Evolutionary conservation across 345 rosid genomes (phyloP).

Genomic region (Eucalyptus sp.): DNA sequence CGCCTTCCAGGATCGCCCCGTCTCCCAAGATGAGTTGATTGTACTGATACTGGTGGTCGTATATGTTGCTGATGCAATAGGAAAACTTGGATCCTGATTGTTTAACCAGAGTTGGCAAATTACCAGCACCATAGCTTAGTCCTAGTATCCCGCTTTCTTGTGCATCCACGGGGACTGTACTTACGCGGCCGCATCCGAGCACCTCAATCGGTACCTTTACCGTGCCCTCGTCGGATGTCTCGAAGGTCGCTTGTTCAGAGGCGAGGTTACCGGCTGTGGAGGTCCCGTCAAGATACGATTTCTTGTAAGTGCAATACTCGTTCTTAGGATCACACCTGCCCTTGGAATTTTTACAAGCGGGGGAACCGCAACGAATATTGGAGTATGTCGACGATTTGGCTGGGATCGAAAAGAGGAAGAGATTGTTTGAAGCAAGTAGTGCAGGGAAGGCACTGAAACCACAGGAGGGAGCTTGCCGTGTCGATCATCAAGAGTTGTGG

Average conservation of each 20-base stretch:
- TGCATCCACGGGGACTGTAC: not conserved
- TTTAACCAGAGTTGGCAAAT: not conserved
- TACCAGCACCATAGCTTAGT: not conserved
- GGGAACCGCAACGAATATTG: not conserved
- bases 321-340: not conserved
- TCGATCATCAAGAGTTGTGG: not conserved
- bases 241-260: not conserved
- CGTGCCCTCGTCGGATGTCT: not conserved
- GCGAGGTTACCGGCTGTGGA: not conserved
- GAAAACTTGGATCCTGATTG: not conserved
- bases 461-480: not conserved
- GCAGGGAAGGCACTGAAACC: not conserved
- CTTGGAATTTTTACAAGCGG: fast-evolving
- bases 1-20: not conserved
- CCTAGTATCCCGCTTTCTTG: not conserved
- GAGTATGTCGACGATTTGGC: not conserved
- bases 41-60: not conserved
- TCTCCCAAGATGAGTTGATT: not conserved
- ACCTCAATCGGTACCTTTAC: not conserved
- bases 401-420: not conserved
- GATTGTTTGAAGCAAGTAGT: not conserved
- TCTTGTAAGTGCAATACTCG: not conserved
- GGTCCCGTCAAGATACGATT: not conserved
- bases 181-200: not conserved
- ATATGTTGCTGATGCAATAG: not conserved